These are phyloP conservation scores for Eucalyptus pumila DNA, from an alignment of 345 rosid species.

Conservation along the genomic window DNA sequence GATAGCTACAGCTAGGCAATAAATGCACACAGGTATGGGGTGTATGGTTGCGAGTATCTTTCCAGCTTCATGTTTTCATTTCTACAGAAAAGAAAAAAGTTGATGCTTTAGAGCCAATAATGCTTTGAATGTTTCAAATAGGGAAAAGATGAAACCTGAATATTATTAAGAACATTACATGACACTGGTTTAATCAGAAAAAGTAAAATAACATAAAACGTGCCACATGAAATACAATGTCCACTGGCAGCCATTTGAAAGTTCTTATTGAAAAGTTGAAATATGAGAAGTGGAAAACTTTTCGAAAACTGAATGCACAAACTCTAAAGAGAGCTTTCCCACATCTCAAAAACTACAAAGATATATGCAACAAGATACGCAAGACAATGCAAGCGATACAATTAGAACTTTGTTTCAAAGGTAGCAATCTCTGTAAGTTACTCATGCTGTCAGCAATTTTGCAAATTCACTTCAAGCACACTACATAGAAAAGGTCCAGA, in stretches of 20 bases:
- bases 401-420: not conserved
- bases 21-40: not conserved
- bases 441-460: not conserved
- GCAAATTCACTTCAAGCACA: not conserved
- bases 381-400: not conserved
- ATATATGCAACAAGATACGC: not conserved
- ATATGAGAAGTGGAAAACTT: not conserved
- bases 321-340: not conserved
- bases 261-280: not conserved
- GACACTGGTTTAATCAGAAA: not conserved
- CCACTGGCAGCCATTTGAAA: not conserved
- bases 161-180: not conserved
- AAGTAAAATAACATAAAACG: not conserved
- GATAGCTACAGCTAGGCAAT: not conserved
- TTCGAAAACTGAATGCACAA: not conserved
- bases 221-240: not conserved
- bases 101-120: not conserved
- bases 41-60: not conserved
- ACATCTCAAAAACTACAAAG: not conserved
- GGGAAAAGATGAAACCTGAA: not conserved
- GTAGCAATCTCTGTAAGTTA: not conserved
- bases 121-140: not conserved
- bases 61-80: no score
- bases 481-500: not conserved
- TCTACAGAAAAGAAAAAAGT: no score